Conservation (phyloP, 371 early-diverging fungal genomes). For the Conidiobolus incongruus region DNA sequence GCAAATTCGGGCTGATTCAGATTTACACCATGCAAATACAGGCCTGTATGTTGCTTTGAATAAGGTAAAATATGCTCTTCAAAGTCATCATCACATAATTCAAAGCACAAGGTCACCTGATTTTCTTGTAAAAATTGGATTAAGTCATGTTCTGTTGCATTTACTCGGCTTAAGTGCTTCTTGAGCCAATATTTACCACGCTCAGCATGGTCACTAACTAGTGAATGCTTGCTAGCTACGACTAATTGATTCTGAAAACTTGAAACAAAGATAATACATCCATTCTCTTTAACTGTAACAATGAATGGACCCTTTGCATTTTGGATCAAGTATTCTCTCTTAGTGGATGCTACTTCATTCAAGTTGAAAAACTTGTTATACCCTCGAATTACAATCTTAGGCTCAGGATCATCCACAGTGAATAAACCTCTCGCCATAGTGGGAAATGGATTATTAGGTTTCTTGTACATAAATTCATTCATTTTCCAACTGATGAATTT, state of each 20-base stretch:
- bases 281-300: constrained; percentile 85
- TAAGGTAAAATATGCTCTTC: constrained; percentile 87
- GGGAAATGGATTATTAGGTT: constrained; percentile 17
- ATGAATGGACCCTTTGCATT: constrained; percentile 70
- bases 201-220: constrained; percentile 12
- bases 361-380: constrained; percentile 92
- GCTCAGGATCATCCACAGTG: constrained; percentile 13
- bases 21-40: constrained; percentile 85
- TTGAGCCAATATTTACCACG: constrained; percentile 51
- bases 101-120: constrained; percentile 62
- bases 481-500: too few relatives aligned
- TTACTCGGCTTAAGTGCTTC: constrained; percentile 26
- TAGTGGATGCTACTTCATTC: constrained; percentile 27
- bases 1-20: constrained; percentile 41
- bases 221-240: constrained; percentile 75
- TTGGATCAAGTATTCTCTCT: constrained; percentile 25
- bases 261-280: constrained; percentile 76
- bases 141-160: constrained; percentile 34
- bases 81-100: constrained; percentile 86
- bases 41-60: constrained; percentile 42
- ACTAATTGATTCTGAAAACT: constrained; percentile 19
- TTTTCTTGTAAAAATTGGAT: constrained; percentile 39
- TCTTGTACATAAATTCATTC: background rate
- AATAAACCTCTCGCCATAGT: constrained; percentile 70
- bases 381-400: constrained; percentile 50